Percentiles rank a stretch among this genome's conserved stretches.
Evolutionary conservation across 2,329 filamentous ascomycete species (phyloP).

Genomic region (Penicillium sp.): DNA sequence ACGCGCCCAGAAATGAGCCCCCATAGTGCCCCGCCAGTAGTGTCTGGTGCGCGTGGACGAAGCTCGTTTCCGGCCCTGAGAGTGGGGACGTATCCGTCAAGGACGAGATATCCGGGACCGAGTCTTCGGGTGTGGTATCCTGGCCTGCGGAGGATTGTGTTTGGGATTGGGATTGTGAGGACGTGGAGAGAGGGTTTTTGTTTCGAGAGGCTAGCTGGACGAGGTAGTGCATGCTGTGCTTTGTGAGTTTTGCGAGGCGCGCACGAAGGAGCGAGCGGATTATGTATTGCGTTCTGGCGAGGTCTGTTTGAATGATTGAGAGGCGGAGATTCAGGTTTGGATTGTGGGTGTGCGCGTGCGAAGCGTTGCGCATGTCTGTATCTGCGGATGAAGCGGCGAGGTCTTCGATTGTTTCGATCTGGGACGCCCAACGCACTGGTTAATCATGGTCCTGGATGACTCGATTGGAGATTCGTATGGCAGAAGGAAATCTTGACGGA

Average conservation of each 20-base stretch:
- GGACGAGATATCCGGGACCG: constrained; percentile 35
- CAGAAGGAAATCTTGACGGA: no score
- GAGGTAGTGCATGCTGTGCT: constrained; percentile 55
- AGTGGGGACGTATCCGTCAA: constrained; percentile 61
- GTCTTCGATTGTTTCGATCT: constrained; percentile 71
- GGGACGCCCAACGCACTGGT: background rate
- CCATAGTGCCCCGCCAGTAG: constrained; percentile 84
- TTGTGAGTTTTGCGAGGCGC: constrained; percentile 74
- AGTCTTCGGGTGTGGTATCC: constrained; percentile 33
- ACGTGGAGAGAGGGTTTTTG: constrained; percentile 22
- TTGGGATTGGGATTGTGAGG: constrained; percentile 19
- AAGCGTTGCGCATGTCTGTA: constrained; percentile 33
- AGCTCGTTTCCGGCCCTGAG: constrained; percentile 75
- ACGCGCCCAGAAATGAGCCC: constrained; percentile 79
- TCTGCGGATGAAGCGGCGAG: constrained; percentile 50
- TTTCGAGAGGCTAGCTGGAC: constrained; percentile 30
- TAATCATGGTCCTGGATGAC: background rate
- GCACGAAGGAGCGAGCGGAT: constrained; percentile 80
- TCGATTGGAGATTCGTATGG: background rate
- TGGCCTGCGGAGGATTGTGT: background rate
- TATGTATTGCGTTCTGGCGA: constrained; percentile 91
- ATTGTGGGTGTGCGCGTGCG: constrained; percentile 74
- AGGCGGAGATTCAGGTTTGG: constrained; percentile 89
- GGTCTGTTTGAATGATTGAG: constrained; percentile 93
- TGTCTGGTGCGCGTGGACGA: constrained; percentile 81